Conservation (phyloP, 2,329 filamentous ascomycete genomes). For the Alternaria brassicae region DNA sequence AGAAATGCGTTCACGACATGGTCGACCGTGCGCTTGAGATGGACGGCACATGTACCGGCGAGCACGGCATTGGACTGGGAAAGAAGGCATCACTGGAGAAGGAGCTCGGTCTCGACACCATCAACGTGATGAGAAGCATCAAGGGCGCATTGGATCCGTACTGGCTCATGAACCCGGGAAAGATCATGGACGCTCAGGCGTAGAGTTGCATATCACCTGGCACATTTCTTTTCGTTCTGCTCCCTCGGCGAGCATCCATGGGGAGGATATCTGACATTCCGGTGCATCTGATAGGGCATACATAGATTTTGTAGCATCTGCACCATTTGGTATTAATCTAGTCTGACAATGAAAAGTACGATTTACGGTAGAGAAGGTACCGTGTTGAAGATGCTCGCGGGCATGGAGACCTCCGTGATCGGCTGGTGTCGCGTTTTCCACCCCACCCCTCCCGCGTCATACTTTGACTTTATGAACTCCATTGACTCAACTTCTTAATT, state of each 20-base stretch:
- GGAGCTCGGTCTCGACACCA: slow-evolving; percentile 80
- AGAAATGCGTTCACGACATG: slow-evolving; percentile 87
- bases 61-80: slow-evolving; percentile 84
- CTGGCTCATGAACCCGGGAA: slow-evolving; percentile 91
- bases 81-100: slow-evolving; percentile 82
- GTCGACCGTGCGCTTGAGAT: slow-evolving; percentile 88
- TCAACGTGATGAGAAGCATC: slow-evolving; percentile 83
- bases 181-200: slow-evolving; percentile 73
- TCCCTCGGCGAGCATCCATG: slow-evolving; percentile 22
- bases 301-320: neutral
- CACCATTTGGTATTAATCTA: neutral
- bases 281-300: slow-evolving; percentile 14
- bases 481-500: slow-evolving; percentile 33
- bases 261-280: slow-evolving; percentile 28
- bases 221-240: slow-evolving; percentile 2
- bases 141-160: slow-evolving; percentile 83
- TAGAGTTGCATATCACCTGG: slow-evolving; percentile 11
- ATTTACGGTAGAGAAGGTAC: neutral
- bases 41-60: slow-evolving; percentile 92
- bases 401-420: slow-evolving; percentile 31
- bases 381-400: neutral
- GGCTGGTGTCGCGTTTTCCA: slow-evolving; percentile 28
- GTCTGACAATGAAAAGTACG: neutral
- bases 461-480: slow-evolving; percentile 23
- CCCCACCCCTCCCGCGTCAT: slow-evolving; percentile 38